These are phyloP conservation scores for Ganoderma multipileum DNA, from an alignment of 1,284 basidiomycete species.

Conservation along the genomic window DNA sequence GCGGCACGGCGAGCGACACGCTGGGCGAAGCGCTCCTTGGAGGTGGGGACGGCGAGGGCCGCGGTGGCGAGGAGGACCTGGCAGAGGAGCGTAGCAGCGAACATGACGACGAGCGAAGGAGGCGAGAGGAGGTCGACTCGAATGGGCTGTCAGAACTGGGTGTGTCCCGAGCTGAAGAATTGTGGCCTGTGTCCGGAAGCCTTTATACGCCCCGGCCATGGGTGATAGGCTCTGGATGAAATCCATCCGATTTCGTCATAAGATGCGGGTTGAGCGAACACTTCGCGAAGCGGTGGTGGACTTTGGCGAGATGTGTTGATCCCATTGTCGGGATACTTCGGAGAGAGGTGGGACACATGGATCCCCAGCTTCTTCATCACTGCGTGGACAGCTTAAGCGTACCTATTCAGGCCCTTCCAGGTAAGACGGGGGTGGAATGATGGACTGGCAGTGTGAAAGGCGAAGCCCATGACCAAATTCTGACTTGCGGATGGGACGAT, in stretches of 20 bases:
- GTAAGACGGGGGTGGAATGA: neutral
- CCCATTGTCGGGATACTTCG: neutral
- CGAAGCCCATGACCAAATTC: neutral
- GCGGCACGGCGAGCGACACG: conserved; percentile 28
- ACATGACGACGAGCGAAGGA: conserved; percentile 23
- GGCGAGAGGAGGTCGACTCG: conserved; percentile 20
- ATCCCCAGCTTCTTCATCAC: neutral
- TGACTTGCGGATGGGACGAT: neutral
- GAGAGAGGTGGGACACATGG: neutral
- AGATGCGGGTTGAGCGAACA: neutral
- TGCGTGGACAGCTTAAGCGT: neutral
- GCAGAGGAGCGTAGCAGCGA: conserved; percentile 28
- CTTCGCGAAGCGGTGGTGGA: neutral
- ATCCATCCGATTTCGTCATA: neutral
- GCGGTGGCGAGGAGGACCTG: conserved; percentile 33
- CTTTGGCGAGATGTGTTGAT: neutral
- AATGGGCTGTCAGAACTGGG: conserved; percentile 22
- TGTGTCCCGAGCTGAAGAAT: conserved; percentile 1
- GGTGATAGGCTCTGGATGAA: neutral
- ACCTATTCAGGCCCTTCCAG: neutral
- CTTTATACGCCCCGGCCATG: neutral
- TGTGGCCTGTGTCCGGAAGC: neutral
- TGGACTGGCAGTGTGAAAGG: neutral
- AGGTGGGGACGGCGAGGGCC: conserved; percentile 30
- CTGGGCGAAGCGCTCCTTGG: conserved; percentile 25